Percentiles rank a stretch among this genome's conserved stretches.
Evolutionary conservation across 345 rosid species (phyloP).

Genomic region (Eucalyptus curtisii): DNA sequence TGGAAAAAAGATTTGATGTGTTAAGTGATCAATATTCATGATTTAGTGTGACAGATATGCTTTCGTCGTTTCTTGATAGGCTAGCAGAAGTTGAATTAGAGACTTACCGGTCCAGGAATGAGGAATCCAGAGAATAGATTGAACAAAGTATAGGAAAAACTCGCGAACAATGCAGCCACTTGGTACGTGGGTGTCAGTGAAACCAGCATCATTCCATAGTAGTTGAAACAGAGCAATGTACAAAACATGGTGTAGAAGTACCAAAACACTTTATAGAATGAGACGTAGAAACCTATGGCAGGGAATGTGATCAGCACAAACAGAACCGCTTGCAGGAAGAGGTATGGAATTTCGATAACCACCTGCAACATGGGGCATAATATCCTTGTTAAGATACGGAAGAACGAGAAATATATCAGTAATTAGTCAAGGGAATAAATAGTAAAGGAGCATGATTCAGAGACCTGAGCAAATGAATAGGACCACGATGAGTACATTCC

Average conservation of each 20-base stretch:
- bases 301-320: constrained; percentile 26
- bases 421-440: not conserved
- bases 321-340: constrained; percentile 17
- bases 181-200: constrained; percentile 24
- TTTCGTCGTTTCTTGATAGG: not conserved
- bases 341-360: constrained; percentile 28
- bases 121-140: constrained; percentile 32
- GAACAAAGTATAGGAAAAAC: constrained; percentile 8
- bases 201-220: constrained; percentile 35
- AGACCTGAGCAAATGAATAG: constrained; percentile 52
- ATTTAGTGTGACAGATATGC: not conserved
- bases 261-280: constrained; percentile 28
- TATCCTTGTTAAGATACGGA: not conserved
- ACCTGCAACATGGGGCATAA: constrained; percentile 6
- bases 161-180: constrained; percentile 16
- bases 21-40: not conserved
- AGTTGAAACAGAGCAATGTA: constrained; percentile 24
- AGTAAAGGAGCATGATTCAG: not conserved
- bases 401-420: not conserved
- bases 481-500: constrained; percentile 62
- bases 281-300: constrained; percentile 13
- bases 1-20: not conserved
- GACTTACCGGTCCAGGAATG: constrained; percentile 34
- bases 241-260: constrained; percentile 30
- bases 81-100: not conserved